Conservation (phyloP, 192 early-diverging fungal genomes). For the Coemansia sp. region DNA sequence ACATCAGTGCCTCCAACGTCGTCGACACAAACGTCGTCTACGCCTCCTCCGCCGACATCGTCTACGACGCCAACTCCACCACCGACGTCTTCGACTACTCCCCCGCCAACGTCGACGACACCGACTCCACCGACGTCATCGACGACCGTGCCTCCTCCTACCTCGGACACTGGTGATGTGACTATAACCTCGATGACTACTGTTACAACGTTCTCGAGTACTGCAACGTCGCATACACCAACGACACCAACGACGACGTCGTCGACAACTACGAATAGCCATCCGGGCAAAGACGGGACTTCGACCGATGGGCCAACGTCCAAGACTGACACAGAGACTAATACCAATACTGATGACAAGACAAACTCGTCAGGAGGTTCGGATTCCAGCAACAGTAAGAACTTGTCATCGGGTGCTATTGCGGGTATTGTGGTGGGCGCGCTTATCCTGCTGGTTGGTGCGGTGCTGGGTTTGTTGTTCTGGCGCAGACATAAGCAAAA, state of each 20-base stretch:
- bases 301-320: background rate
- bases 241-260: background rate
- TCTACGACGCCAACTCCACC: background rate
- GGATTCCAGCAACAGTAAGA: background rate
- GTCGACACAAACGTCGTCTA: background rate
- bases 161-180: background rate
- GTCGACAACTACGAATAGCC: background rate
- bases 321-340: background rate
- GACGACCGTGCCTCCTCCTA: background rate
- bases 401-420: constrained; percentile 33
- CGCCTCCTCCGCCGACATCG: background rate
- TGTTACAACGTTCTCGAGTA: background rate
- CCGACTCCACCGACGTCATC: background rate
- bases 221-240: background rate
- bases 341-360: background rate
- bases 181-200: background rate
- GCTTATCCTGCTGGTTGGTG: constrained; percentile 15
- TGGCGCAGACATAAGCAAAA: constrained; percentile 50
- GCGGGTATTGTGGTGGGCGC: constrained; percentile 40
- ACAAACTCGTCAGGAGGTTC: background rate
- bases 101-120: background rate
- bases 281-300: background rate
- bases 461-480: constrained; percentile 28
- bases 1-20: background rate
- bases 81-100: background rate